phyloP scores from a whole-genome alignment of 1,284 basidiomycete genomes.

The Athelia psychrophila region DNA sequence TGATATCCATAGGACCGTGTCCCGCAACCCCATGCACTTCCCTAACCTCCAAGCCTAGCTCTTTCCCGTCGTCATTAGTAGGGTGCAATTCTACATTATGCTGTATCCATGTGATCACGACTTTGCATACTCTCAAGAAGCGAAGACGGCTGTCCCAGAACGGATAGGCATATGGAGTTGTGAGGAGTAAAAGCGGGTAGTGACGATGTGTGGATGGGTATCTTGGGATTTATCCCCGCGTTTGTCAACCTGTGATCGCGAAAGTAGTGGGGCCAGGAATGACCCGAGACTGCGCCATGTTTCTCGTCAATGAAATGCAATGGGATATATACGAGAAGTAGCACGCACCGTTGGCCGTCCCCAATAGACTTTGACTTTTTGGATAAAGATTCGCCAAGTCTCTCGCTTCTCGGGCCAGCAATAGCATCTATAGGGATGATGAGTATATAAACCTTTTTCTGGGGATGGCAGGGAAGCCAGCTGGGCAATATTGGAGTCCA shows the following conservation, averaged over 20 bases:
- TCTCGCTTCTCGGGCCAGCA: slow-evolving; percentile 21
- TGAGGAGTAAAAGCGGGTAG: slow-evolving; percentile 27
- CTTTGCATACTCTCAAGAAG: slow-evolving; percentile 1
- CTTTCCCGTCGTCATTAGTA: too few species aligned
- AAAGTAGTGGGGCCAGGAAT: slow-evolving; percentile 21
- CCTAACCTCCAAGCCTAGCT: slow-evolving; percentile 19
- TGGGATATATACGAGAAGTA: slow-evolving; percentile 10
- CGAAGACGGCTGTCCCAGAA: slow-evolving; percentile 38
- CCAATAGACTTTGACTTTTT: slow-evolving; percentile 18
- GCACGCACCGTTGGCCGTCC: slow-evolving; percentile 10
- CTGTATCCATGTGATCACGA: slow-evolving; percentile 14
- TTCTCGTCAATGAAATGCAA: slow-evolving; percentile 10
- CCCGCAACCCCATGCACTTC: slow-evolving; percentile 26
- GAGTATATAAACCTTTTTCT: background rate
- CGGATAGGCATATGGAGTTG: slow-evolving; percentile 30
- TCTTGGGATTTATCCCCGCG: background rate
- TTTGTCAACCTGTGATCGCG: too few species aligned
- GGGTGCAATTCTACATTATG: too few species aligned
- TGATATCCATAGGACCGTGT: slow-evolving; percentile 32
- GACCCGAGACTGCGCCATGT: slow-evolving; percentile 26
- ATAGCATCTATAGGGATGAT: slow-evolving; percentile 31
- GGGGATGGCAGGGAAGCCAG: slow-evolving; percentile 11
- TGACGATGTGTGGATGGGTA: slow-evolving; percentile 17
- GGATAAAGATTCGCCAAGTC: slow-evolving; percentile 14
- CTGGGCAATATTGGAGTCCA: slow-evolving; percentile 44